Evolutionary conservation across 345 rosid species (phyloP).

Genomic region (Gossypium stocksii): DNA sequence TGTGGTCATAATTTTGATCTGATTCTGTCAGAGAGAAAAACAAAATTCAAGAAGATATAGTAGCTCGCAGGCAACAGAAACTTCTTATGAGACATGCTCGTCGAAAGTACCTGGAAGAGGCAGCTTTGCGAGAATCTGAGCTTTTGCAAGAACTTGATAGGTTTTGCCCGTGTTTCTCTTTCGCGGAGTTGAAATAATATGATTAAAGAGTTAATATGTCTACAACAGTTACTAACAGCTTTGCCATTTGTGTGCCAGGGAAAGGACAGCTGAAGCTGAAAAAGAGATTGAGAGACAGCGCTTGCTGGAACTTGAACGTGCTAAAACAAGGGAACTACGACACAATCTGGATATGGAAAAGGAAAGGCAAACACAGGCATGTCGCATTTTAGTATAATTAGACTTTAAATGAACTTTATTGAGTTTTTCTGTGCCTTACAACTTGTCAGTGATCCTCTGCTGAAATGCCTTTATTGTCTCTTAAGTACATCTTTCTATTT

Average conservation of each 20-base stretch:
- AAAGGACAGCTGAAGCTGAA: conserved; percentile 63
- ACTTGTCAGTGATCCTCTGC: background rate
- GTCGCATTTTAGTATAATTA: conserved; percentile 7
- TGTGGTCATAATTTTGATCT: background rate
- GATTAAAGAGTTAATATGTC: background rate
- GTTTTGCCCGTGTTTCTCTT: conserved; percentile 27
- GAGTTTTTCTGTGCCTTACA: background rate
- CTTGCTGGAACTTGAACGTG: conserved; percentile 64
- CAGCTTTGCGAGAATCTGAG: conserved; percentile 60
- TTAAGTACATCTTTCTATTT: background rate
- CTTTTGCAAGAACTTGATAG: conserved; percentile 74
- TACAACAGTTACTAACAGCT: conserved; percentile 11
- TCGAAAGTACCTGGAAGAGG: conserved; percentile 65
- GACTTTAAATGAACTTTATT: background rate
- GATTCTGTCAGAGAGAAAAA: conserved; percentile 51
- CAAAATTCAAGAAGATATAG: conserved; percentile 53
- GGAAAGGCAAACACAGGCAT: conserved; percentile 78
- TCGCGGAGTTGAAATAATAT: conserved; percentile 1
- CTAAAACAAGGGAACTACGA: conserved; percentile 68
- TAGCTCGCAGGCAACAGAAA: conserved; percentile 62
- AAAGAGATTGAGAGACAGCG: conserved; percentile 78
- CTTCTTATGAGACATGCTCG: conserved; percentile 55
- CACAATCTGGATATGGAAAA: conserved; percentile 78
- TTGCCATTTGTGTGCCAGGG: conserved; percentile 33
- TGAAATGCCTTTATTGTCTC: background rate